phyloP scores from a whole-genome alignment of 208 protist species.

The Wallacemonas sp. region DNA sequence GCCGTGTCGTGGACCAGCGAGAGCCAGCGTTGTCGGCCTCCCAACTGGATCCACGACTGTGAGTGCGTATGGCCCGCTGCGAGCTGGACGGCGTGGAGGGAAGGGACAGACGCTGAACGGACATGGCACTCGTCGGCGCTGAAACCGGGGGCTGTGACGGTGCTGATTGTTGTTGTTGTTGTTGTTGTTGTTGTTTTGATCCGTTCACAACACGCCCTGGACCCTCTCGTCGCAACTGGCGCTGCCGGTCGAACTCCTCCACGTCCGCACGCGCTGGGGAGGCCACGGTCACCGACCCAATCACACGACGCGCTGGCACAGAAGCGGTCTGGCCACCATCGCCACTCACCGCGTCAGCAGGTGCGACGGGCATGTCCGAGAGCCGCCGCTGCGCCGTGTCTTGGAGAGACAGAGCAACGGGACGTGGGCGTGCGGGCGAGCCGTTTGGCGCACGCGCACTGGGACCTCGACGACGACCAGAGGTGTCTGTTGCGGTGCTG shows the following conservation, averaged over 20 bases:
- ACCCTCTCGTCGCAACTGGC: neutral
- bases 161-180: no score
- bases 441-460: neutral
- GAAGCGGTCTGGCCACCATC: neutral
- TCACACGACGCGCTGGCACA: neutral
- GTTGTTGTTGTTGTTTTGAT: neutral
- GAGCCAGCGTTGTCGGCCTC: no score
- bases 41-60: no score
- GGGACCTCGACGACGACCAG: neutral
- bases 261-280: slow-evolving; percentile 6
- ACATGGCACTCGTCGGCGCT: no score
- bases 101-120: slow-evolving; percentile 9
- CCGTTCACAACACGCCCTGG: neutral
- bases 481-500: neutral
- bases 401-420: neutral
- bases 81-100: slow-evolving; percentile 1
- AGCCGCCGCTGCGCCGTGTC: neutral
- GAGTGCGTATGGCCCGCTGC: neutral
- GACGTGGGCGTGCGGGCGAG: neutral
- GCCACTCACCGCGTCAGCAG: neutral
- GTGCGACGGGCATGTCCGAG: neutral
- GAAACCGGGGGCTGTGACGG: no score
- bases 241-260: neutral
- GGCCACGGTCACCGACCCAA: slow-evolving; percentile 6
- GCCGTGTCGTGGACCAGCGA: neutral